A percentile compares a stretch with the other conserved stretches of the same genome.
Conservation (phyloP, 2,329 filamentous ascomycete species). For the Penicillium janthinellum region DNA sequence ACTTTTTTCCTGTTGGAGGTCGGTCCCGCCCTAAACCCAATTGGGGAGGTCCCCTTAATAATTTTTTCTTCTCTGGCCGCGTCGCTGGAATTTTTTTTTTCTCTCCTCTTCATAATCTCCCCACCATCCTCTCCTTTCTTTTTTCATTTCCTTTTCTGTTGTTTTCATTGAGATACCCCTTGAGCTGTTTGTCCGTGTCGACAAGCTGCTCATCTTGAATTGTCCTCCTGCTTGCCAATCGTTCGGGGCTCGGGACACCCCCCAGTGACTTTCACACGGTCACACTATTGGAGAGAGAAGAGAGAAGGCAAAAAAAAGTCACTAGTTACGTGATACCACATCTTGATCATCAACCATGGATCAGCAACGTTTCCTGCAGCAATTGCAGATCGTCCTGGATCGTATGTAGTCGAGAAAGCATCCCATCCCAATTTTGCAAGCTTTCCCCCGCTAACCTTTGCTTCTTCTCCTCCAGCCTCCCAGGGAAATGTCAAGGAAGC, state of each 20-base stretch:
- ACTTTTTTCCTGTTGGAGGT: background rate
- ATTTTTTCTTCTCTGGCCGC: conserved; percentile 24
- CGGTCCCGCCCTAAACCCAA: conserved; percentile 21
- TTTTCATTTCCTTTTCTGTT: conserved; percentile 30
- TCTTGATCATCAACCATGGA: conserved; percentile 60
- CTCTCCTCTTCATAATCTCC: conserved; percentile 16
- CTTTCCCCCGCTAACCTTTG: conserved; percentile 20
- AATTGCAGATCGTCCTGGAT: conserved; percentile 84
- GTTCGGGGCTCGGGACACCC: conserved; percentile 22
- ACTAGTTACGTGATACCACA: conserved; percentile 13
- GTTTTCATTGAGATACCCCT: conserved; percentile 32
- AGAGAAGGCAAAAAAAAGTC: conserved; percentile 8
- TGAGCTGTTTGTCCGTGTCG: conserved; percentile 33
- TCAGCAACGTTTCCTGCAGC: conserved; percentile 78
- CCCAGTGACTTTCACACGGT: background rate
- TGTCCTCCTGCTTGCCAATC: conserved; percentile 13
- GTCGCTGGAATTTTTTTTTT: conserved; percentile 10
- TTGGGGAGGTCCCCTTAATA: conserved; percentile 21
- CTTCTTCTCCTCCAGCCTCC: conserved; percentile 62
- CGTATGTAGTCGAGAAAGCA: conserved; percentile 60
- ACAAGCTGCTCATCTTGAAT: conserved; percentile 32
- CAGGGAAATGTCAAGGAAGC: conserved; percentile 87
- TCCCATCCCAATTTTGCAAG: background rate
- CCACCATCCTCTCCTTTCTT: conserved; percentile 24
- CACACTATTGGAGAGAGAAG: background rate